A percentile compares a stretch with the other conserved stretches of the same genome.
Conservation (phyloP, 2,329 filamentous ascomycete genomes). For the Fusarium fracticaudum region DNA sequence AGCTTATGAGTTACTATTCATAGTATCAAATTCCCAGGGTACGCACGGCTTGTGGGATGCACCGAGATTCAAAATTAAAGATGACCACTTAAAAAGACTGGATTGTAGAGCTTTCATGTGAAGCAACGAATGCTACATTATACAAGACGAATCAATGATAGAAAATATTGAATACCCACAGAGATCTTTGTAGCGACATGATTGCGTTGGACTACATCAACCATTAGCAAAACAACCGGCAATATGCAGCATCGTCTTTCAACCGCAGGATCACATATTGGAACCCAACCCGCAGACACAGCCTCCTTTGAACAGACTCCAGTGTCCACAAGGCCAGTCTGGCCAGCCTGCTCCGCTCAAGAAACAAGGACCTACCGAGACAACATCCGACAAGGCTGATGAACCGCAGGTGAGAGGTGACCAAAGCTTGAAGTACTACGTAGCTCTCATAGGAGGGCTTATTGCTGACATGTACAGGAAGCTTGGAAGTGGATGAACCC, state of each 20-base stretch:
- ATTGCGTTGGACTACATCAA: not conserved
- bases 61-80: not conserved
- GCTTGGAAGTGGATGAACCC: constrained; percentile 13
- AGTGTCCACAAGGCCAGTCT: not conserved
- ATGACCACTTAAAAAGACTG: not conserved
- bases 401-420: constrained; percentile 12
- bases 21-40: constrained; percentile 18
- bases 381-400: constrained; percentile 15
- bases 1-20: constrained; percentile 30
- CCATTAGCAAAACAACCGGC: not conserved
- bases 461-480: constrained; percentile 7
- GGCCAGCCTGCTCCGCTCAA: not conserved
- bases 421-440: not conserved
- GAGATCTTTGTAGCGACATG: not conserved
- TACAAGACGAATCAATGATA: not conserved
- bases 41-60: not conserved
- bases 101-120: not conserved
- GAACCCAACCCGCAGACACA: constrained; percentile 16
- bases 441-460: not conserved
- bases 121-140: not conserved
- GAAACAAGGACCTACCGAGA: not conserved
- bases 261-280: constrained; percentile 9
- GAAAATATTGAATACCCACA: not conserved
- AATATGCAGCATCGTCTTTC: not conserved
- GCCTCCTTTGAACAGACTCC: constrained; percentile 8